Conservation (phyloP, 306 rosid genomes). For the Cucumis cinereus region DNA sequence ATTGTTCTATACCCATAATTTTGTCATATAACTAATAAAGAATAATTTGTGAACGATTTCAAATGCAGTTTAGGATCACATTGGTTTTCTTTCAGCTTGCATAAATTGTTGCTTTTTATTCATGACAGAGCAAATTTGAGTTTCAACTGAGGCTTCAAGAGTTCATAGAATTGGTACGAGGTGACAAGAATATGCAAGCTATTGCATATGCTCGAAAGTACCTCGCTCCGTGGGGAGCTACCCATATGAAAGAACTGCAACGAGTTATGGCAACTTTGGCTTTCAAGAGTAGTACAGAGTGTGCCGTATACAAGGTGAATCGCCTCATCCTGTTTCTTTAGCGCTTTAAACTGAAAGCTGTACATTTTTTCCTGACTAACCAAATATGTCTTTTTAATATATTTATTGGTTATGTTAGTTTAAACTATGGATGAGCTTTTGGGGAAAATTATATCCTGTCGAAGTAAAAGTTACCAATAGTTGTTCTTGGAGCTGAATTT, state of each 20-base stretch:
- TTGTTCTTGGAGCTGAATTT: background rate
- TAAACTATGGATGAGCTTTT: background rate
- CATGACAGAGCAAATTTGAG: constrained; percentile 78
- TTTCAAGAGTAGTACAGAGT: constrained; percentile 71
- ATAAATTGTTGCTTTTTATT: background rate
- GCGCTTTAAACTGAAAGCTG: background rate
- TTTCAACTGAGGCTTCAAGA: constrained; percentile 96
- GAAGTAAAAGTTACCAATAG: background rate
- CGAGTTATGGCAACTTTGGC: constrained; percentile 72
- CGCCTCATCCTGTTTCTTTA: background rate
- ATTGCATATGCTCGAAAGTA: constrained; percentile 71
- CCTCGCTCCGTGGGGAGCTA: constrained; percentile 82
- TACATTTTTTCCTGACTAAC: background rate
- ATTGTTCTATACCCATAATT: background rate
- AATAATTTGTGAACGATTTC: background rate
- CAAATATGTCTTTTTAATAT: background rate
- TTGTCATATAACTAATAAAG: background rate
- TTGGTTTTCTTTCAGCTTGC: background rate
- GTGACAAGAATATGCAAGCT: constrained; percentile 72
- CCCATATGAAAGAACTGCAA: constrained; percentile 85
- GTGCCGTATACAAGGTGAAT: constrained; percentile 76
- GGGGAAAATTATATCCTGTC: background rate
- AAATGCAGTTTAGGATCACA: background rate
- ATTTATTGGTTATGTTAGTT: background rate
- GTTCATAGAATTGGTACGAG: constrained; percentile 87